These are phyloP conservation scores for Agrostemma githago DNA, from an alignment of 148 eudicot species.

Conservation along the genomic window DNA sequence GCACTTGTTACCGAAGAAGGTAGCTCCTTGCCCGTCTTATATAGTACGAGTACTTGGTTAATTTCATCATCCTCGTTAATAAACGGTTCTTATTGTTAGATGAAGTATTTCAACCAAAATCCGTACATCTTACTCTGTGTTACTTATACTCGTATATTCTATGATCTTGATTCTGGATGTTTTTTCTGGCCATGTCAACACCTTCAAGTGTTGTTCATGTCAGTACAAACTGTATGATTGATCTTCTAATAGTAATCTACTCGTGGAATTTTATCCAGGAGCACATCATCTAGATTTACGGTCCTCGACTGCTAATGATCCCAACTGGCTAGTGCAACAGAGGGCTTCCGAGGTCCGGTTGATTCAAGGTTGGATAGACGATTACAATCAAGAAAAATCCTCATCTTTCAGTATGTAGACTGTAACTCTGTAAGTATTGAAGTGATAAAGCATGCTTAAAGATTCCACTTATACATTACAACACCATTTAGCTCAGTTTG, in stretches of 20 bases:
- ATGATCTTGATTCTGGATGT: too few relatives aligned
- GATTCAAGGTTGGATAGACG: slow-evolving; percentile 65
- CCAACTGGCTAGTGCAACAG: slow-evolving; percentile 82
- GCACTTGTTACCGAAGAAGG: slow-evolving; percentile 84
- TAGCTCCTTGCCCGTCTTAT: slow-evolving; percentile 18
- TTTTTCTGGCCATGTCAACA: neutral
- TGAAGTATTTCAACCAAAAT: too few relatives aligned
- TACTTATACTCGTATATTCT: too few relatives aligned
- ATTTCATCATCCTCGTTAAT: too few relatives aligned
- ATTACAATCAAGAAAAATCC: slow-evolving; percentile 29
- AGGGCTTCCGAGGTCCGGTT: slow-evolving; percentile 53
- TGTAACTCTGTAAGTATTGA: neutral
- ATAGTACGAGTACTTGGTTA: too few relatives aligned
- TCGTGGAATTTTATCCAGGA: slow-evolving; percentile 34
- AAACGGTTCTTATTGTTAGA: too few relatives aligned
- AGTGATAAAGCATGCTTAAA: neutral
- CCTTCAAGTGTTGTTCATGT: neutral
- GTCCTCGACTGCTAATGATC: slow-evolving; percentile 61
- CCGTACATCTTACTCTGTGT: too few relatives aligned
- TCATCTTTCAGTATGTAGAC: slow-evolving; percentile 27
- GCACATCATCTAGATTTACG: slow-evolving; percentile 95
- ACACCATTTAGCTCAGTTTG: neutral
- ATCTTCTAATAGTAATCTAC: neutral
- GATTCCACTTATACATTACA: neutral
- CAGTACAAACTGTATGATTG: neutral